A percentile compares a stretch with the other conserved stretches of the same genome.
Conservation (phyloP, 2,329 filamentous ascomycete species). For the Phymatotrichopsis omnivora region DNA sequence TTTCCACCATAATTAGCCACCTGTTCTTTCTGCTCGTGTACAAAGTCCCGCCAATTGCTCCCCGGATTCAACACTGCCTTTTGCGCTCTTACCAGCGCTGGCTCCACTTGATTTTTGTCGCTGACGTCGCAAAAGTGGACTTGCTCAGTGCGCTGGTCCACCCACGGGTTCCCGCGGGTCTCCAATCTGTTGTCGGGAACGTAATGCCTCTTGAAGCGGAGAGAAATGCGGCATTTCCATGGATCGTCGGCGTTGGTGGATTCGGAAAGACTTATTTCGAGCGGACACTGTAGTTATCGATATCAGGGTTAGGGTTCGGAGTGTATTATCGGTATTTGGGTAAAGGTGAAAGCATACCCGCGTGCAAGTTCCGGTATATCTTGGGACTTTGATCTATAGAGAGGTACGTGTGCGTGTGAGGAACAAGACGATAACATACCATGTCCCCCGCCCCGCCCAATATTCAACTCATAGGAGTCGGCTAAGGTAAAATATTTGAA, state of each 20-base stretch:
- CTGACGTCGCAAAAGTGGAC: conserved; percentile 24
- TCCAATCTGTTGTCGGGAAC: conserved; percentile 14
- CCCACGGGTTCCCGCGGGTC: conserved; percentile 27
- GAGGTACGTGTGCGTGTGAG: no score
- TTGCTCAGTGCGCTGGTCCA: conserved; percentile 25
- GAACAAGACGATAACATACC: no score
- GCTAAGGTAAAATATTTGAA: not conserved
- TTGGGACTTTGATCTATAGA: conserved; percentile 30
- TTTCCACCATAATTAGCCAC: no score
- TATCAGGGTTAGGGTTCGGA: no score
- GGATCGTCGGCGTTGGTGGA: conserved; percentile 18
- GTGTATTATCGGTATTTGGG: not conserved
- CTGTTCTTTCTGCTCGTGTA: conserved; percentile 6
- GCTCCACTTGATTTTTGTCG: conserved; percentile 27
- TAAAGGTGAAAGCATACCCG: conserved; percentile 8
- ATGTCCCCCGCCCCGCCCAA: no score
- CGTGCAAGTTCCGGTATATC: conserved; percentile 31
- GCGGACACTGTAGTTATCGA: conserved; percentile 20
- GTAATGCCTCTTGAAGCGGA: conserved; percentile 29
- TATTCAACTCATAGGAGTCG: not conserved
- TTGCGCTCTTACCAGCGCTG: conserved; percentile 28
- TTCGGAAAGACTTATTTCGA: conserved; percentile 30
- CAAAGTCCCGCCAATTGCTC: conserved; percentile 26
- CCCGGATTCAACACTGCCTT: conserved; percentile 29
- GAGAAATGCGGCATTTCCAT: conserved; percentile 29